A percentile compares a stretch with the other conserved stretches of the same genome.
Evolutionary conservation across 495 filamentous ascomycete species (phyloP).

Genomic region (Talaromyces trachyspermus): DNA sequence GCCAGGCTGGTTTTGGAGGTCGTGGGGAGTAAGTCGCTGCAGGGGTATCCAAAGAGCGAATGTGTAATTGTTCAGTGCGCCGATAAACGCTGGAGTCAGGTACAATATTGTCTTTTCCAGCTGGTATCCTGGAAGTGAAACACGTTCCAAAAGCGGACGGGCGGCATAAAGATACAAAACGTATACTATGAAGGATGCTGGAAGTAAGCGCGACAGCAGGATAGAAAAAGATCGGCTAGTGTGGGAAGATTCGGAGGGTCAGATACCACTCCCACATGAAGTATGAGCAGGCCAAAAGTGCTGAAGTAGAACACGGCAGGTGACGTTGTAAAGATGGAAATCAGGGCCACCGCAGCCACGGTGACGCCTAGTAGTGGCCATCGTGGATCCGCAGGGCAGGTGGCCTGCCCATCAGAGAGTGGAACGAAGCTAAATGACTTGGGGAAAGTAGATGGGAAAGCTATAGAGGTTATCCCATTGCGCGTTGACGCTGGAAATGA

Average conservation of each 20-base stretch:
- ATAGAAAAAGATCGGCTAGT: slow-evolving; percentile 58
- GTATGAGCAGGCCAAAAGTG: slow-evolving; percentile 65
- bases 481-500: slow-evolving; percentile 50
- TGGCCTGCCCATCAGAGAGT: slow-evolving; percentile 28
- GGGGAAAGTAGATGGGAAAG: slow-evolving; percentile 72
- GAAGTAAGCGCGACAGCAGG: slow-evolving; percentile 65
- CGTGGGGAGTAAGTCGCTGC: slow-evolving; percentile 65
- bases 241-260: slow-evolving; percentile 58
- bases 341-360: slow-evolving; percentile 52
- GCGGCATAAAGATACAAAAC: slow-evolving; percentile 68
- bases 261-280: slow-evolving; percentile 69
- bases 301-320: slow-evolving; percentile 64
- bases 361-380: slow-evolving; percentile 73
- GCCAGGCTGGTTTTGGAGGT: slow-evolving; percentile 69
- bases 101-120: slow-evolving; percentile 68
- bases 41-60: slow-evolving; percentile 75
- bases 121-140: slow-evolving; percentile 51
- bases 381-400: slow-evolving; percentile 51
- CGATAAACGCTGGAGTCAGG: slow-evolving; percentile 69
- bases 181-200: slow-evolving; percentile 66
- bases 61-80: slow-evolving; percentile 75
- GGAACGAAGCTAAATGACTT: slow-evolving; percentile 62
- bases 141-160: slow-evolving; percentile 42
- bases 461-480: slow-evolving; percentile 59
- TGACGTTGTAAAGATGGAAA: slow-evolving; percentile 64